Conservation (phyloP, 108 stramenopile species). For the Skeletonema marinoi region DNA sequence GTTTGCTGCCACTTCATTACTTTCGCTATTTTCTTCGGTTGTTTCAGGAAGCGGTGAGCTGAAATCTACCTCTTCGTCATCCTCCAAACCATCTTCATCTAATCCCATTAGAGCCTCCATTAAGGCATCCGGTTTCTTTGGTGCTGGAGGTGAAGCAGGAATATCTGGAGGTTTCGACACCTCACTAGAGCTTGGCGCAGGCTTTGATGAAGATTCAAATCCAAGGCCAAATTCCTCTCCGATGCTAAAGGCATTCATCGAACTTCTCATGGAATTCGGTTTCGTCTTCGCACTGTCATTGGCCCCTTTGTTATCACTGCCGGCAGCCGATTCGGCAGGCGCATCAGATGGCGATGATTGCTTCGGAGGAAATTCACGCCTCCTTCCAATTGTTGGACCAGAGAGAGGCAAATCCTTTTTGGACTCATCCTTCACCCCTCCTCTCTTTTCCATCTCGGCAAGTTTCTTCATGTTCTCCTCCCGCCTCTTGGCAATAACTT, state of each 20-base stretch:
- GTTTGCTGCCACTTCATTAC: background rate
- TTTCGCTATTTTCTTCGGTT: background rate
- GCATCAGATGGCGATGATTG: constrained; percentile 9
- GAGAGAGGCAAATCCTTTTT: constrained; percentile 40
- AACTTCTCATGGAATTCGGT: constrained; percentile 41
- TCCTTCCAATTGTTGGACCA: constrained; percentile 79
- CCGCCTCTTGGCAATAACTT: constrained; percentile 72
- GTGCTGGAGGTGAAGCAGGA: constrained; percentile 36
- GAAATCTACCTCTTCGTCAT: constrained; percentile 43
- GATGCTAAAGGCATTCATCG: constrained; percentile 74
- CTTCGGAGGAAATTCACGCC: constrained; percentile 56
- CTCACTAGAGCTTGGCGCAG: background rate
- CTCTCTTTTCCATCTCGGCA: constrained; percentile 37
- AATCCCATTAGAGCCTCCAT: constrained; percentile 71
- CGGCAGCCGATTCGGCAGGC: constrained; percentile 6
- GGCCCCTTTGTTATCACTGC: background rate
- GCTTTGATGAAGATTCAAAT: constrained; percentile 33
- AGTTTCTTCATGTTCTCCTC: constrained; percentile 57
- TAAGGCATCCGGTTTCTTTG: constrained; percentile 46
- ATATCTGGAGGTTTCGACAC: background rate
- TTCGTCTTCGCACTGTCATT: constrained; percentile 29
- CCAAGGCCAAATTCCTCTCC: constrained; percentile 73
- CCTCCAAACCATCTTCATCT: constrained; percentile 62
- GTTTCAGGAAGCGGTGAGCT: background rate
- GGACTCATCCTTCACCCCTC: background rate